These are phyloP conservation scores for Choiromyces venosus DNA, from an alignment of 495 filamentous ascomycete species.

Conservation along the genomic window DNA sequence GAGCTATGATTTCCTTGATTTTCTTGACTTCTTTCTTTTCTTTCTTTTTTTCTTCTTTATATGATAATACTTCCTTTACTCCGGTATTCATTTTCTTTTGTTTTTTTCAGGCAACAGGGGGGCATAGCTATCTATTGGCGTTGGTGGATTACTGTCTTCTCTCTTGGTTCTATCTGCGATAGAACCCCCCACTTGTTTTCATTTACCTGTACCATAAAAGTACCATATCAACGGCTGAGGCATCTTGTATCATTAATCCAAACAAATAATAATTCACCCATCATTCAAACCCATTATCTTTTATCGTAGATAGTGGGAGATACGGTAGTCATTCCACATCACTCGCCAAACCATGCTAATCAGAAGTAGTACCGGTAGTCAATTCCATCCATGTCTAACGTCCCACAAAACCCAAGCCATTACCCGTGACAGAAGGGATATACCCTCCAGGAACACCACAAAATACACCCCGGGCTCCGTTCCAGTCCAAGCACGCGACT, in stretches of 20 bases:
- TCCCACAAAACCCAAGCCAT: not conserved
- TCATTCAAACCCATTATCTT: too few species aligned
- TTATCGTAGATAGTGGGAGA: too few species aligned
- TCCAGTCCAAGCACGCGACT: not conserved
- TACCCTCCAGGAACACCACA: not conserved
- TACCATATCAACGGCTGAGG: not conserved
- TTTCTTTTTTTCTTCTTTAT: not conserved
- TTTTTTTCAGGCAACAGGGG: not conserved
- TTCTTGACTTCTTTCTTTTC: too few species aligned
- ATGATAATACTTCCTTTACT: not conserved
- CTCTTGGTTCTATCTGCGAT: not conserved
- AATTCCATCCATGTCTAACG: not conserved
- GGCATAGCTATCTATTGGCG: not conserved
- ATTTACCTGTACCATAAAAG: not conserved
- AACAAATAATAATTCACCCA: not conserved
- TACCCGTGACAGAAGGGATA: not conserved
- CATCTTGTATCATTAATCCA: not conserved
- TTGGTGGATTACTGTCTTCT: not conserved
- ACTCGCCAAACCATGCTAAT: not conserved
- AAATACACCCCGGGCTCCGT: not conserved
- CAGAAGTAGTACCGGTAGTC: too few species aligned
- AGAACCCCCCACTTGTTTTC: not conserved
- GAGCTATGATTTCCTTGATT: slow-evolving; percentile 16
- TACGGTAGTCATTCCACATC: not conserved
- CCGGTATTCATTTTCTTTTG: not conserved